A percentile compares a stretch with the other conserved stretches of the same genome.
These are phyloP conservation scores for Podospora sp. DNA, from an alignment of 495 filamentous ascomycete species.

Conservation along the genomic window DNA sequence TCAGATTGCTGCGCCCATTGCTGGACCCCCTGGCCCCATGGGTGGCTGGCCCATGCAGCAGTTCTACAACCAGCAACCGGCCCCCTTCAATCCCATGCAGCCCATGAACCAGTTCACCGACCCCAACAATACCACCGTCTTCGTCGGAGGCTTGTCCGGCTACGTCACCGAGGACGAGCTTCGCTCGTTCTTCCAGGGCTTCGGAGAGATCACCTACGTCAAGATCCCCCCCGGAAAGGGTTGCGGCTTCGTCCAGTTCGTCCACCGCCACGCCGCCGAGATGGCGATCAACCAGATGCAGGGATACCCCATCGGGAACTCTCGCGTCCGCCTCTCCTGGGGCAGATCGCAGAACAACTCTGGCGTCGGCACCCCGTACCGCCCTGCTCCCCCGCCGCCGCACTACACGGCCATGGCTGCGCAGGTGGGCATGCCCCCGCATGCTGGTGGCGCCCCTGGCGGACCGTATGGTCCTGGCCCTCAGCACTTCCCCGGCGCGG, in stretches of 20 bases:
- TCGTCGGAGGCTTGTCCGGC: slow-evolving; percentile 94
- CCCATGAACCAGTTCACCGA: slow-evolving; percentile 99
- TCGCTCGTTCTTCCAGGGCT: slow-evolving; percentile 98
- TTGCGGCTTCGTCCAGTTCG: slow-evolving; percentile 98
- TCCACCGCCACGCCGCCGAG: slow-evolving; percentile 97
- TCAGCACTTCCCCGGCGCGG: slow-evolving; percentile 31
- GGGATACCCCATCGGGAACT: slow-evolving; percentile 99
- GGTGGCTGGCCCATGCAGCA: slow-evolving; percentile 39
- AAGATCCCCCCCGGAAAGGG: slow-evolving; percentile 99
- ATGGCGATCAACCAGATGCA: slow-evolving; percentile 99
- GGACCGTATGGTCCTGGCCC: slow-evolving; percentile 32
- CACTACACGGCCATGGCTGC: slow-evolving; percentile 56
- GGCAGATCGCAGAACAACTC: slow-evolving; percentile 99
- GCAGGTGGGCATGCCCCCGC: slow-evolving; percentile 30
- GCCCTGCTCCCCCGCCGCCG: slow-evolving; percentile 89
- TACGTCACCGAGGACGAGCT: slow-evolving; percentile 99
- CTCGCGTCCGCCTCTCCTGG: slow-evolving; percentile 95
- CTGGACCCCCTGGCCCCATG: slow-evolving; percentile 43
- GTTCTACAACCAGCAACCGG: slow-evolving; percentile 36
- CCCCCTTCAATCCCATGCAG: slow-evolving; percentile 59
- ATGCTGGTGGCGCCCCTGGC: slow-evolving; percentile 30
- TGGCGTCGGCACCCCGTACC: slow-evolving; percentile 95
- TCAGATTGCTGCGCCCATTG: slow-evolving; percentile 43
- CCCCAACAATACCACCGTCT: slow-evolving; percentile 99
- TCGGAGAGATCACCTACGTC: slow-evolving; percentile 99